A percentile compares a stretch with the other conserved stretches of the same genome.
Conservation (phyloP, 2,329 filamentous ascomycete genomes). For the Periconia sp. region DNA sequence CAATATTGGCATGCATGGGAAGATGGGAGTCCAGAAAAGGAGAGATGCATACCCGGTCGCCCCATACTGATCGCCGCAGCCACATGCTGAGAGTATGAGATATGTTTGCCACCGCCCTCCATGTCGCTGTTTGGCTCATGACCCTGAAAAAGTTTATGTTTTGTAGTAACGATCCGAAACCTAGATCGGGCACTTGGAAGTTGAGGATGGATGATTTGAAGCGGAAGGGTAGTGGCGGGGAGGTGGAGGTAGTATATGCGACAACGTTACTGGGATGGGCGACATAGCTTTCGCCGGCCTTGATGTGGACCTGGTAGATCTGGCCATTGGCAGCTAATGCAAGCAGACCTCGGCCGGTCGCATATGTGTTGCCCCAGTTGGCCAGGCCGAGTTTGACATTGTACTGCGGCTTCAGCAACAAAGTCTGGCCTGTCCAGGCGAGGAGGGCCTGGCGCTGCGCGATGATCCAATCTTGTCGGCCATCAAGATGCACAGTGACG, state of each 20-base stretch:
- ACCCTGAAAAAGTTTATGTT: constrained; percentile 72
- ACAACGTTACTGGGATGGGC: constrained; percentile 89
- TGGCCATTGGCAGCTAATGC: constrained; percentile 86
- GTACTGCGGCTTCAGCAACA: constrained; percentile 73
- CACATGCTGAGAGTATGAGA: constrained; percentile 74
- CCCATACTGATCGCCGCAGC: constrained; percentile 83
- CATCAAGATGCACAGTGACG: constrained; percentile 84
- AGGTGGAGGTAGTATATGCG: constrained; percentile 78
- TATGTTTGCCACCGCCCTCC: constrained; percentile 67
- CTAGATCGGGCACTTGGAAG: constrained; percentile 74
- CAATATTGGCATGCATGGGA: constrained; percentile 8
- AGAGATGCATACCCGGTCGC: constrained; percentile 68
- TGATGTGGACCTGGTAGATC: constrained; percentile 81
- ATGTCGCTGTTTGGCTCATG: constrained; percentile 71
- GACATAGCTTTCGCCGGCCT: constrained; percentile 83
- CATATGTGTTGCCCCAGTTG: constrained; percentile 87
- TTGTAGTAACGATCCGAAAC: constrained; percentile 65
- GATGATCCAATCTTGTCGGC: constrained; percentile 93
- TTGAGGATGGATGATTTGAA: constrained; percentile 75
- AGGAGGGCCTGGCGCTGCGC: constrained; percentile 83
- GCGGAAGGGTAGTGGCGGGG: constrained; percentile 79
- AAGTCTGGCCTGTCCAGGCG: constrained; percentile 94
- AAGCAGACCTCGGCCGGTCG: constrained; percentile 85
- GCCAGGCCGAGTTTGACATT: constrained; percentile 75
- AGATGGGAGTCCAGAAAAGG: background rate